phyloP scores from a whole-genome alignment of 1,139 yeast genomes.

The Candida freyschussii region DNA sequence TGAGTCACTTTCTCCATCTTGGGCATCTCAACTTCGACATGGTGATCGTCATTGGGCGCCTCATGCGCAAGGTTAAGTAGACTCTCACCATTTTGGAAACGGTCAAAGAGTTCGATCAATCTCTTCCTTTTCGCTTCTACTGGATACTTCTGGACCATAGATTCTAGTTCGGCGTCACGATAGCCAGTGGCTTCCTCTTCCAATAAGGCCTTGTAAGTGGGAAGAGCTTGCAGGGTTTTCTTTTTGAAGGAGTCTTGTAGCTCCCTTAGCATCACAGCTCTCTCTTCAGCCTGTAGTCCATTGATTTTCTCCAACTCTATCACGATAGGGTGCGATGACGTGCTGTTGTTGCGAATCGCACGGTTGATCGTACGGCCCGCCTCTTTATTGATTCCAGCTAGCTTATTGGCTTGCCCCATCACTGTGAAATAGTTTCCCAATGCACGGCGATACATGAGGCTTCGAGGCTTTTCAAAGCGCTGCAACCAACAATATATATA shows the following conservation, averaged over 20 bases:
- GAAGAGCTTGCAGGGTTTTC: conserved; percentile 1
- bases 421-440: no score
- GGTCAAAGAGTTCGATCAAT: conserved; percentile 1
- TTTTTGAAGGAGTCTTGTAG: conserved; percentile 4
- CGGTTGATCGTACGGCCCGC: no score
- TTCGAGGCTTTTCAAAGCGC: no score
- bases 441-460: no score
- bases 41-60: no score
- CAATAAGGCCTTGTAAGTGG: conserved; percentile 3
- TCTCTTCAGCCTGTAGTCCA: conserved; percentile 2
- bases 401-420: no score
- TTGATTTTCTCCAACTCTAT: conserved; percentile 1
- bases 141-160: conserved; percentile 4
- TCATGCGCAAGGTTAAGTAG: no score
- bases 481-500: no score
- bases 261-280: conserved; percentile 6
- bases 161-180: neutral
- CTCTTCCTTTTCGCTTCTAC: conserved; percentile 1
- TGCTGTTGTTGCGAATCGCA: no score
- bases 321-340: neutral
- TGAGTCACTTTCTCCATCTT: no score
- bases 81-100: conserved; percentile 1
- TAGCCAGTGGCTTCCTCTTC: neutral
- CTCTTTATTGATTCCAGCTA: no score
- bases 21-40: no score